Evolutionary conservation across 2,329 filamentous ascomycete genomes (phyloP), one percentile per base, ranked within the genome.

Genomic region (Colletotrichum neosansevieriae): DNA sequence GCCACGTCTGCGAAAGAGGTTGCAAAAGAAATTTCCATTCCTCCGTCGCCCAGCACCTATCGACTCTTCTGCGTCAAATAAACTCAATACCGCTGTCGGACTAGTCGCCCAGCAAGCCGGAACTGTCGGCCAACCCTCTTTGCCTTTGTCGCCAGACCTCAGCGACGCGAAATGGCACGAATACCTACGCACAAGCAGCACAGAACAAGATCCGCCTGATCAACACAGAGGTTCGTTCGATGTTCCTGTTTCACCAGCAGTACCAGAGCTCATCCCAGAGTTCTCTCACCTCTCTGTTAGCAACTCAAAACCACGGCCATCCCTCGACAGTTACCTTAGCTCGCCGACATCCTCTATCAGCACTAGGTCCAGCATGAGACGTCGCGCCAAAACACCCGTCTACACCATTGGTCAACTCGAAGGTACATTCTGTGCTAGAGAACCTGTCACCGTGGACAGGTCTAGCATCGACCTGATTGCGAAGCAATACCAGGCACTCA

Each of bases 301-400:
- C 58, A 74, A 75, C 47, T 71, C 62, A 11, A 71, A 6, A 15
- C 45, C 69, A 13, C 68, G 71, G 19, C 60, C 71, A 2, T 71
- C 68, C 13, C 60, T 72, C 21, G 70, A 71, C 49, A 68, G 65
- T 40, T 70, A 70, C 2, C 54, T 69, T 11, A 58, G 60, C 38
- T 72, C 72, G 9, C 66, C 69, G 6, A 63, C 72, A 13, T 68
- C 68, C 19, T 71, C 70, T 4, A 63, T 65, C 15, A 71, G 70
- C 13, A 72, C 72, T 12, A 59, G 57, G 56, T 77, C 76, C 3
- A 75, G 74, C 6, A 78, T 79, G 71, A 80, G 83, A 63, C 80
- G 82, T 34, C 82, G 82, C 58, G 83, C 84, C 44, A 87, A 86
- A 74, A 87, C 84, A 2, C 85, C 85, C 0, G 82, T 86, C 21